Conservation (phyloP, 441 rosid genomes). For the Euphorbia celastroides region DNA sequence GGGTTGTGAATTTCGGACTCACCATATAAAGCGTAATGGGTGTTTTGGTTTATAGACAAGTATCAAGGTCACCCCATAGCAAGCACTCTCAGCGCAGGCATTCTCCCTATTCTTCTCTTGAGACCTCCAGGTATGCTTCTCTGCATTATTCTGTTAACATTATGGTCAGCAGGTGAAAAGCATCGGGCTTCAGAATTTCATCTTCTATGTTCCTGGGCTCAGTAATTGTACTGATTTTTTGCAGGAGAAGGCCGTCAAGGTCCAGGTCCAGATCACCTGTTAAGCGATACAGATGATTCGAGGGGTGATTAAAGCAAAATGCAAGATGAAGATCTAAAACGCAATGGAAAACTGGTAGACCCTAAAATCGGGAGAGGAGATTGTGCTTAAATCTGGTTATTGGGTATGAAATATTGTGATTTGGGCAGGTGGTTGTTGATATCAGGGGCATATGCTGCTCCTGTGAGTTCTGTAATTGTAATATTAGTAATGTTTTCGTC, state of each 20-base stretch:
- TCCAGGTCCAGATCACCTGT: slow-evolving; percentile 78
- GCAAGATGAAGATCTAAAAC: slow-evolving; percentile 8
- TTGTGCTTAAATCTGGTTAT: no score
- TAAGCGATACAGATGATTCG: slow-evolving; percentile 44
- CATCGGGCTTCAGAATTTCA: slow-evolving; percentile 14
- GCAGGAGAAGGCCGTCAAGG: slow-evolving; percentile 71
- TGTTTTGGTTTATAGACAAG: slow-evolving; percentile 97
- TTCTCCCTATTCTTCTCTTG: slow-evolving; percentile 95
- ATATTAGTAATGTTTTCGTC: not conserved
- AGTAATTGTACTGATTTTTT: slow-evolving; percentile 16
- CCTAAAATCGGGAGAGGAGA: not conserved
- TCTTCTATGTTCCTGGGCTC: slow-evolving; percentile 9
- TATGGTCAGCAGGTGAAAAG: slow-evolving; percentile 61
- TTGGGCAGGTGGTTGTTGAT: not conserved
- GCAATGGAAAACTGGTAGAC: not conserved
- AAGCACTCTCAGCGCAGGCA: slow-evolving; percentile 98
- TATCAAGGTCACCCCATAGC: slow-evolving; percentile 98
- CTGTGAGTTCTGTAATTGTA: slow-evolving; percentile 8
- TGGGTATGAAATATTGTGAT: not conserved
- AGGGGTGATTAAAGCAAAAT: slow-evolving; percentile 8
- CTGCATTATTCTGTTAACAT: slow-evolving; percentile 23
- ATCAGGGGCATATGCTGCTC: not conserved
- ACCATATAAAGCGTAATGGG: slow-evolving; percentile 69
- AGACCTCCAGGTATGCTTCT: slow-evolving; percentile 52
- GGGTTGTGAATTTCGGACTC: slow-evolving; percentile 38